Base-by-base conservation (phyloP, 345 rosid species). In the Dimocarpus longan region DNA sequence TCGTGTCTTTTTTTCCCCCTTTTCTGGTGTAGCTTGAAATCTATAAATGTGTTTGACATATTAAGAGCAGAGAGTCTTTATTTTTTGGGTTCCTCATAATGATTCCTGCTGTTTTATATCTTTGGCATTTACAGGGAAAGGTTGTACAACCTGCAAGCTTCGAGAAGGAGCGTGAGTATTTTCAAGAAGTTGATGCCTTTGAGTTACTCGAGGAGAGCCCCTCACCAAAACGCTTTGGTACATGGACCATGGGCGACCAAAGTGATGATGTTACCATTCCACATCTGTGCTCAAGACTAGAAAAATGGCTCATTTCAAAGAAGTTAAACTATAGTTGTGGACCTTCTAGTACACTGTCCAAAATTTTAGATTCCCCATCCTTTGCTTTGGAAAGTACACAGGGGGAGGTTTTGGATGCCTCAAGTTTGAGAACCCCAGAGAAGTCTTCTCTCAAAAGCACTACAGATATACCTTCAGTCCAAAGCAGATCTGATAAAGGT, bases 201-300 rank as follows among this genome's bases (percentile, higher is more conserved):
- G 95, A 94, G 84, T 86, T 96, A 86, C 74, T 89, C 54, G 99
- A 96, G 83, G 99, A 96, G 90, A 96, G 99, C 83, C 98, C 99
- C 21, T 96, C 99, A n/a, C 99, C 99, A 10, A 94, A 96, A 73
- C 87, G 80, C 57, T 76, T 75, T 73, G 73, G 78, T 82, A 94
- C 95, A 48, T 94, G 99, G 98, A 84, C 84, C 54, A 76, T 71
- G 18, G 85, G 91, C 72, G 83, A 84, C 39, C 88, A 84, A 87
- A 79, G 71, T 82, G 87, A 88, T 70, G 22, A 54, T 60, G 75
- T 65, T 48, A 71, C 78, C 74, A 43, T 91, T 70, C 93, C 97
- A 52, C 85, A 80, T 76, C 22, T 94, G 76, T 84, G 95, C 32
- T 88, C 94, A 66, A 86, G 91, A 88, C 82, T 94, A 82, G 92